Conservation (phyloP, 495 filamentous ascomycete genomes). For the Elaphomyces granulatus region DNA sequence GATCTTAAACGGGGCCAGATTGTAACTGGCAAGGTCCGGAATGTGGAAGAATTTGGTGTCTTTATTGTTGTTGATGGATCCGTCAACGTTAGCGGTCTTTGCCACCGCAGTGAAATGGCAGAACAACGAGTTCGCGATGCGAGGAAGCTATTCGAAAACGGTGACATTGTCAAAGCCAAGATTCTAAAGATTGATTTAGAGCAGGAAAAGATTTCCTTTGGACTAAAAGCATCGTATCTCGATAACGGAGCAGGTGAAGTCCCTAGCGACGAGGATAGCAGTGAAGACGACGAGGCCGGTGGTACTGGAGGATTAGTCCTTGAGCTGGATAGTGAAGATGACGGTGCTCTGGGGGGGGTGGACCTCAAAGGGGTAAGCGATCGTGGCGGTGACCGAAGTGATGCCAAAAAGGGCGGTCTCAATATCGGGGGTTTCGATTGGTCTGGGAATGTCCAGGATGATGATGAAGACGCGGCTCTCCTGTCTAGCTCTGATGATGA, state of each 20-base stretch:
- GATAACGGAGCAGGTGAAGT: slow-evolving; percentile 45
- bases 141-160: slow-evolving; percentile 68
- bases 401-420: slow-evolving; percentile 39
- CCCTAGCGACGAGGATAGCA: slow-evolving; percentile 34
- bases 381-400: slow-evolving; percentile 25
- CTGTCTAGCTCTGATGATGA: slow-evolving; percentile 37
- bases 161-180: slow-evolving; percentile 82
- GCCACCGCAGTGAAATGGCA: slow-evolving; percentile 81
- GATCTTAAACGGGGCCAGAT: slow-evolving; percentile 66
- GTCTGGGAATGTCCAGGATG: slow-evolving; percentile 46
- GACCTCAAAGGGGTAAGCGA: slow-evolving; percentile 34
- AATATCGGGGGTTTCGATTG: slow-evolving; percentile 75
- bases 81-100: slow-evolving; percentile 75
- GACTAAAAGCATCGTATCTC: slow-evolving; percentile 87
- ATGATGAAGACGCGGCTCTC: slow-evolving; percentile 25
- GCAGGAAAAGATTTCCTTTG: slow-evolving; percentile 67
- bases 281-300: slow-evolving; percentile 30
- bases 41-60: slow-evolving; percentile 86
- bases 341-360: slow-evolving; percentile 35
- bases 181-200: slow-evolving; percentile 61
- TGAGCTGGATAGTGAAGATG: slow-evolving; percentile 27
- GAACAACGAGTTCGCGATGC: slow-evolving; percentile 66
- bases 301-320: slow-evolving; percentile 32
- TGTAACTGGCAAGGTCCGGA: slow-evolving; percentile 77
- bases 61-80: slow-evolving; percentile 84